phyloP scores from a whole-genome alignment of 2,329 filamentous ascomycete genomes.

The Didymella glomerata region DNA sequence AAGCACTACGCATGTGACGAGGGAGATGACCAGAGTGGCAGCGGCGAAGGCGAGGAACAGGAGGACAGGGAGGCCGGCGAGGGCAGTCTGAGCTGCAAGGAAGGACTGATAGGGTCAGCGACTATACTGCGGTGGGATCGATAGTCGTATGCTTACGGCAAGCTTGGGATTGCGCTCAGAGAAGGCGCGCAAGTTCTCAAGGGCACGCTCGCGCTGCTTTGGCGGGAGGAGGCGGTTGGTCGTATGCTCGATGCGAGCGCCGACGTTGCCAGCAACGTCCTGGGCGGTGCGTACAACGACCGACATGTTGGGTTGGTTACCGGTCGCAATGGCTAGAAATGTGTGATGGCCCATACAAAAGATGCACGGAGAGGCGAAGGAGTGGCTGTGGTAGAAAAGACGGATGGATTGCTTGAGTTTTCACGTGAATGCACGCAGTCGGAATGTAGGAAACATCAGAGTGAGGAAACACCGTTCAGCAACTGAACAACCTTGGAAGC shows the following conservation, averaged over 20 bases:
- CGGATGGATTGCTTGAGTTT: not conserved
- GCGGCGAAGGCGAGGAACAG: conserved; percentile 74
- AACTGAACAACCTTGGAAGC: not conserved
- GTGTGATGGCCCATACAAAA: not conserved
- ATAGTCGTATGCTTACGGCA: conserved; percentile 54
- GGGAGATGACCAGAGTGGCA: conserved; percentile 68
- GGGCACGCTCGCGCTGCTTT: conserved; percentile 65
- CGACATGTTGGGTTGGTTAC: conserved; percentile 25
- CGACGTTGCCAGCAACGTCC: conserved; percentile 35
- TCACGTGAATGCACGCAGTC: conserved; percentile 5
- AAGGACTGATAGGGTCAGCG: conserved; percentile 64
- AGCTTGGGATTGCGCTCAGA: conserved; percentile 72
- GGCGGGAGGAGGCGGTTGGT: conserved; percentile 67
- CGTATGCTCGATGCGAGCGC: conserved; percentile 26
- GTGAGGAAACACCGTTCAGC: not conserved
- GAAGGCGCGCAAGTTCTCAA: conserved; percentile 64
- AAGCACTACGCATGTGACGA: conserved; percentile 66
- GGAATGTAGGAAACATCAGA: not conserved
- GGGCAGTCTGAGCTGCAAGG: conserved; percentile 68
- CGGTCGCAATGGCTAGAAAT: conserved; percentile 5
- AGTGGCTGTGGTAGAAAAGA: not conserved
- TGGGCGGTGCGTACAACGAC: conserved; percentile 38
- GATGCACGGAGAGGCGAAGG: not conserved
- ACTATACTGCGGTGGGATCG: no score
- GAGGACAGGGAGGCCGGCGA: conserved; percentile 72